These are phyloP conservation scores for Acanthamoeba rhysodes DNA, from an alignment of 208 protist species.

Conservation along the genomic window DNA sequence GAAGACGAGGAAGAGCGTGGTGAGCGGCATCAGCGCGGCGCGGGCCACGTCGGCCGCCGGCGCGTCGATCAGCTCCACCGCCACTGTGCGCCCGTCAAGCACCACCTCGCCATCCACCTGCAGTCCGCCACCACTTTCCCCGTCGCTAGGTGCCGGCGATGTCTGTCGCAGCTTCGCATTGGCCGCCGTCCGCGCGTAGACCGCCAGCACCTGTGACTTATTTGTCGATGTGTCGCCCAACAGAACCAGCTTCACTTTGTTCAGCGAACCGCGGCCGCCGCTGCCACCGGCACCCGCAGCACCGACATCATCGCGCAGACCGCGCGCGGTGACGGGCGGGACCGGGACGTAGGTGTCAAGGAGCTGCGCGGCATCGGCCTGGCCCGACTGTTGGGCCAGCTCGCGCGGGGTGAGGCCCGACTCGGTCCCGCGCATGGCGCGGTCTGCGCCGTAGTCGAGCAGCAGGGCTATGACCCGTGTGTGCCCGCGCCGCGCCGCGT, in stretches of 20 bases:
- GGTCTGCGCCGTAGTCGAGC: constrained; percentile 46
- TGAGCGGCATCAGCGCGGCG: background rate
- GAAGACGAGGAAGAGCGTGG: constrained; percentile 64
- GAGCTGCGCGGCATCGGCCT: background rate
- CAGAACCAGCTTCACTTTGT: constrained; percentile 18
- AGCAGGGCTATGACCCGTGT: background rate
- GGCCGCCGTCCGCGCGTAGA: background rate
- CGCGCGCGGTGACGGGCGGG: background rate
- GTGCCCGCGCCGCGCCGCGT: constrained; percentile 38
- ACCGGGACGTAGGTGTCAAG: background rate
- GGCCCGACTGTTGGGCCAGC: background rate
- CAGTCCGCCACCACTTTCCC: background rate
- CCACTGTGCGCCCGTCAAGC: background rate
- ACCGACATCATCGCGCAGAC: background rate
- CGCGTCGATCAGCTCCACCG: constrained; percentile 8
- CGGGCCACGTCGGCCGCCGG: background rate
- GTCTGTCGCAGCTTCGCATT: constrained; percentile 11
- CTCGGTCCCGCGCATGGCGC: background rate
- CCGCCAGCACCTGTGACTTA: background rate
- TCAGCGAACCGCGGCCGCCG: background rate
- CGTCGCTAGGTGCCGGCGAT: background rate
- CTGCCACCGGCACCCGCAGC: background rate
- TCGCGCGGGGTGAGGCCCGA: background rate
- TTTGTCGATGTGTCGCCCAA: background rate
- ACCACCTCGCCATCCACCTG: constrained; percentile 40